A percentile compares a stretch with the other conserved stretches of the same genome.
phyloP scores from a whole-genome alignment of 495 filamentous ascomycete genomes.

The Coniosporium apollinis region DNA sequence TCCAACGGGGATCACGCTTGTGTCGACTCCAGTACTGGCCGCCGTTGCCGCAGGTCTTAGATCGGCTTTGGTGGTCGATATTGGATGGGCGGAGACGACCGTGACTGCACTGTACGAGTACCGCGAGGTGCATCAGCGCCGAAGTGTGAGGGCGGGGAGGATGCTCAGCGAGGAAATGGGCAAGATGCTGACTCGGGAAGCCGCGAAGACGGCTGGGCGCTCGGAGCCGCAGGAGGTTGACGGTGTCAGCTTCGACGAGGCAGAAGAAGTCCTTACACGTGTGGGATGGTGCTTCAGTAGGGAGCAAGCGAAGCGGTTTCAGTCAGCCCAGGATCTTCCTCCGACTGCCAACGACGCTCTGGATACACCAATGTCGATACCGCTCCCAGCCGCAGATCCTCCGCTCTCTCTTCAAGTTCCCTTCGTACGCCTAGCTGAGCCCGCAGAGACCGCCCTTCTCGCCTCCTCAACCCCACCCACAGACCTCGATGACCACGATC shows the following conservation, averaged over 20 bases:
- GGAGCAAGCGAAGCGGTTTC: constrained; percentile 2
- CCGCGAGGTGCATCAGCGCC: constrained; percentile 48
- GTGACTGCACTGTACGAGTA: constrained; percentile 79
- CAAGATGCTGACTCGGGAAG: constrained; percentile 33
- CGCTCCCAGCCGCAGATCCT: constrained; percentile 29
- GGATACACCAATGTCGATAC: constrained; percentile 25
- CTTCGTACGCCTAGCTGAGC: constrained; percentile 50
- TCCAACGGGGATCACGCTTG: constrained; percentile 61
- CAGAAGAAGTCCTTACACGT: constrained; percentile 56
- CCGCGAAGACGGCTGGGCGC: constrained; percentile 13
- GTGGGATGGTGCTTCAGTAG: constrained; percentile 50
- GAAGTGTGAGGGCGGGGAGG: constrained; percentile 60
- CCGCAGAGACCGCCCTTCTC: constrained; percentile 63
- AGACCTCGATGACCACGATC: constrained; percentile 71
- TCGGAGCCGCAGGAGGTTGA: constrained; percentile 16
- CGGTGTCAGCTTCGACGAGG: constrained; percentile 47
- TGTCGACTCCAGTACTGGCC: constrained; percentile 55
- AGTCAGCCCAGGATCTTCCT: constrained; percentile 6
- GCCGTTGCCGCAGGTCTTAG: constrained; percentile 68
- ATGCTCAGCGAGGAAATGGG: constrained; percentile 50
- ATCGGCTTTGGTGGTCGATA: constrained; percentile 64
- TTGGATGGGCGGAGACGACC: constrained; percentile 81
- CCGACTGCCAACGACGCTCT: constrained; percentile 19
- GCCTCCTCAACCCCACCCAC: constrained; percentile 31
- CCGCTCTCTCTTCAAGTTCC: constrained; percentile 41